Conservation (phyloP, 1,284 basidiomycete species). For the Schizopora paradoxa region DNA sequence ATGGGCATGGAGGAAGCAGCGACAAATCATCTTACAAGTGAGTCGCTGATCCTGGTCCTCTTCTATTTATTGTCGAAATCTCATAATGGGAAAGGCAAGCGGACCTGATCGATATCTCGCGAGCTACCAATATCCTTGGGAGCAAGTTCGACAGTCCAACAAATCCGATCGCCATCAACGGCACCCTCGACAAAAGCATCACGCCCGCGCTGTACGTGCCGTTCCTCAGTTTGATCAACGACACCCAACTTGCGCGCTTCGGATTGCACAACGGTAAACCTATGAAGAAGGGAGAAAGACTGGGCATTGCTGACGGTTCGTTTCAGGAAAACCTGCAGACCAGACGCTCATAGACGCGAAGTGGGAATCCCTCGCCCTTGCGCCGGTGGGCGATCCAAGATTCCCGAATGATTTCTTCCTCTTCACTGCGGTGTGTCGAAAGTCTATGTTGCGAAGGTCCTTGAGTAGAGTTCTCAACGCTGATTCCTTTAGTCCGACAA, state of each 20-base stretch:
- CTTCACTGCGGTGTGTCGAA: conserved; percentile 45
- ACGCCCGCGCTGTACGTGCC: conserved; percentile 49
- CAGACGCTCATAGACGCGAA: conserved; percentile 57
- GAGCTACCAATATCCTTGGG: conserved; percentile 58
- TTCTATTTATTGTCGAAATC: not conserved
- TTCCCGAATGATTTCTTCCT: conserved; percentile 65
- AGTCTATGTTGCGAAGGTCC: conserved; percentile 1
- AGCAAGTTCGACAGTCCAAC: conserved; percentile 51
- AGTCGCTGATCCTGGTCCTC: not conserved
- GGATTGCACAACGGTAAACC: conserved; percentile 50
- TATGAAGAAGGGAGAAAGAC: not conserved
- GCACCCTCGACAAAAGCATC: conserved; percentile 44
- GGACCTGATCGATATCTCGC: conserved; percentile 52
- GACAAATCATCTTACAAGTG: conserved; percentile 54
- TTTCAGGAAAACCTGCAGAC: conserved; percentile 34
- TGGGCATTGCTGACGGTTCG: not conserved
- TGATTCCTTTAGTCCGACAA: conserved; percentile 47
- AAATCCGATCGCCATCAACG: conserved; percentile 47
- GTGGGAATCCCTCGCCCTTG: conserved; percentile 64
- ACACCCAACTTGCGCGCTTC: conserved; percentile 50
- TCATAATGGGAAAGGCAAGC: conserved; percentile 34
- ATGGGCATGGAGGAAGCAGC: conserved; percentile 53
- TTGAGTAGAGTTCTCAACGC: not conserved
- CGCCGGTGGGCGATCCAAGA: conserved; percentile 43
- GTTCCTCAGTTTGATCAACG: conserved; percentile 52